These are phyloP conservation scores for Oropetium thomaeum DNA, from an alignment of 176 grass and related monocot genomes.

Conservation along the genomic window DNA sequence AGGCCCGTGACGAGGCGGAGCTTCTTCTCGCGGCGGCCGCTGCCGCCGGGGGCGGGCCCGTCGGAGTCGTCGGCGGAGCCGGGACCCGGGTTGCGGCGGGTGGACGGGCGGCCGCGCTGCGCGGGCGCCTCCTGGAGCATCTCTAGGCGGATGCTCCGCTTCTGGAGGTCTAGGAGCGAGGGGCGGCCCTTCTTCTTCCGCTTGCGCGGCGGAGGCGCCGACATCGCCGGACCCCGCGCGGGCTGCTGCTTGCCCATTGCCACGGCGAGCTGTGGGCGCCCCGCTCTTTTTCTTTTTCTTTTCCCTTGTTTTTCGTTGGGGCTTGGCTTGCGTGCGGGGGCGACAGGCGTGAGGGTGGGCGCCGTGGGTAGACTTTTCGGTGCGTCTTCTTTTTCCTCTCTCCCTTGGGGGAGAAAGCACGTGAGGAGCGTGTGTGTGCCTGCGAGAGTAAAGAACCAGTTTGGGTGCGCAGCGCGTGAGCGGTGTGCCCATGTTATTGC, in stretches of 20 bases:
- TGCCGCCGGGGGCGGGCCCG: slow-evolving; percentile 29
- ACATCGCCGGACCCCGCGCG: slow-evolving; percentile 40
- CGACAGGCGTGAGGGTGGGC: background rate
- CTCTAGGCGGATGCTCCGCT: slow-evolving; percentile 62
- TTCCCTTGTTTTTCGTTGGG: background rate
- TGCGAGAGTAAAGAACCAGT: background rate
- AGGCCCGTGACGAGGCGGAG: slow-evolving; percentile 71
- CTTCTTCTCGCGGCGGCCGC: slow-evolving; percentile 78
- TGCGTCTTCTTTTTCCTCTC: slow-evolving; percentile 8
- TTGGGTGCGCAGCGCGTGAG: background rate
- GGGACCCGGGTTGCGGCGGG: slow-evolving; percentile 45
- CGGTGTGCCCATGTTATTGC: background rate
- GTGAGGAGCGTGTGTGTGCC: slow-evolving; percentile 12
- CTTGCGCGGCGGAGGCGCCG: slow-evolving; percentile 45
- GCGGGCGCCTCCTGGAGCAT: slow-evolving; percentile 43
- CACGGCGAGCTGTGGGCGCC: background rate
- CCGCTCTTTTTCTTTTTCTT: background rate
- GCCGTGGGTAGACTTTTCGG: slow-evolving; percentile 41
- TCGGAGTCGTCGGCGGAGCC: slow-evolving; percentile 49
- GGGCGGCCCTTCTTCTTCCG: slow-evolving; percentile 96
- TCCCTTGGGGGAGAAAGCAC: background rate
- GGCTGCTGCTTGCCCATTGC: slow-evolving; percentile 78
- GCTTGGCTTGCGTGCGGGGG: slow-evolving; percentile 38
- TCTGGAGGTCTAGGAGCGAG: slow-evolving; percentile 86
- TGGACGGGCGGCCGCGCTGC: slow-evolving; percentile 31